Percentiles rank a stretch among this genome's conserved stretches.
These are phyloP conservation scores for Capsicum chinense DNA, from an alignment of 257 asterid genomes.

Conservation along the genomic window DNA sequence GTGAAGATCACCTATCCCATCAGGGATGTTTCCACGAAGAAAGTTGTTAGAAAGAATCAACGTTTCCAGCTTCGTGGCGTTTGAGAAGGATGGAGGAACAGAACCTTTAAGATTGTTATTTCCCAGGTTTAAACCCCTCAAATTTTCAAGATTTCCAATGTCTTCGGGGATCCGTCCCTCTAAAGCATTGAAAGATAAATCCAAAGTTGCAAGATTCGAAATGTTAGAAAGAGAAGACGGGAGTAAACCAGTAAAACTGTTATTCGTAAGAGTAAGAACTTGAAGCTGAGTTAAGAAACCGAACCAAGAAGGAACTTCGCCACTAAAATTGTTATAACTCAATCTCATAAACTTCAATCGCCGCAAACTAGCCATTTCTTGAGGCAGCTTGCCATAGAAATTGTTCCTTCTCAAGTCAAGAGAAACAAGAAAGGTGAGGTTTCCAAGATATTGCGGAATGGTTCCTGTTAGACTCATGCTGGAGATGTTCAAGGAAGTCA, in stretches of 20 bases:
- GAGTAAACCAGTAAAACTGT: constrained; percentile 25
- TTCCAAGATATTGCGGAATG: constrained; percentile 10
- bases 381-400: constrained; percentile 24
- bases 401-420: constrained; percentile 12
- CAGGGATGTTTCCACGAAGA: constrained; percentile 15
- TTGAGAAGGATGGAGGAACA: constrained; percentile 1
- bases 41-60: neutral
- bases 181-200: constrained; percentile 10
- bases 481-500: constrained; percentile 19
- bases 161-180: constrained; percentile 2
- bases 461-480: constrained; percentile 26
- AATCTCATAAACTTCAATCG: constrained; percentile 7
- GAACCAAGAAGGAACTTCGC: constrained; percentile 24
- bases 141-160: constrained; percentile 12
- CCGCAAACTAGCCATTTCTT: constrained; percentile 1
- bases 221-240: constrained; percentile 11
- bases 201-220: constrained; percentile 9
- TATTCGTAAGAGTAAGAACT: neutral
- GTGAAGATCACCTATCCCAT: constrained; percentile 27
- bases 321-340: constrained; percentile 3
- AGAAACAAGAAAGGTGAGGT: constrained; percentile 31
- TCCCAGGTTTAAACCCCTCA: neutral
- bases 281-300: neutral
- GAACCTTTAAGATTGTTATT: constrained; percentile 23
- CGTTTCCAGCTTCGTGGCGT: constrained; percentile 10